These are phyloP conservation scores for Crotalaria pallida DNA, from an alignment of 306 rosid species.

Conservation along the genomic window DNA sequence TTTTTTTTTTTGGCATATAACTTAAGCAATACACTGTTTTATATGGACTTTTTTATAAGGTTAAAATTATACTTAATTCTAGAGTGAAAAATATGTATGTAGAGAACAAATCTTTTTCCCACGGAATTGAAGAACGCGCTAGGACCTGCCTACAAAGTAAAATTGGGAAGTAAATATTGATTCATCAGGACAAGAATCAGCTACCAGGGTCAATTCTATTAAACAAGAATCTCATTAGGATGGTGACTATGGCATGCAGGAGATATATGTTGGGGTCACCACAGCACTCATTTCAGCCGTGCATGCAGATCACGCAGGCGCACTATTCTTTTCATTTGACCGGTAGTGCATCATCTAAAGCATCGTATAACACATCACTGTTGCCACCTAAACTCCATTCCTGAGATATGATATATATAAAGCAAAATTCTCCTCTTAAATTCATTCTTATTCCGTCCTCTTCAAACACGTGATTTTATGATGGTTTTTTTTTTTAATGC, in stretches of 20 bases:
- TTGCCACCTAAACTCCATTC: background rate
- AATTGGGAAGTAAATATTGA: background rate
- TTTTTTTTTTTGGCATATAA: background rate
- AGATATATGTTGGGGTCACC: constrained; percentile 9
- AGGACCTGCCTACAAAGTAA: background rate
- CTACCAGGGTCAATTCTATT: background rate
- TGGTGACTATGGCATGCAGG: constrained; percentile 6
- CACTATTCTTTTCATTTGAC: background rate
- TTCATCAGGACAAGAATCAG: background rate
- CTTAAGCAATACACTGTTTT: background rate
- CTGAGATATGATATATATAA: background rate
- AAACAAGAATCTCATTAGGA: background rate
- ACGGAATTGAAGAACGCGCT: background rate
- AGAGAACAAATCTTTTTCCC: too few species aligned
- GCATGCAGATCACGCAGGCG: background rate
- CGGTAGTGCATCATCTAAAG: background rate
- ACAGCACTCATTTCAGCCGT: background rate
- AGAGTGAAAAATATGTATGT: background rate
- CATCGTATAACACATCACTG: background rate
- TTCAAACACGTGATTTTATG: background rate
- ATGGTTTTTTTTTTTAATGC: too few species aligned
- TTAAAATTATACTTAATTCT: too few species aligned
- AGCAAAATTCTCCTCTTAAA: background rate
- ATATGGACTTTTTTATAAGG: too few species aligned
- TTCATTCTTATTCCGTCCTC: background rate